Percentiles rank a stretch among this genome's conserved stretches.
Conservation (phyloP, 2,329 filamentous ascomycete species). For the Colletotrichum paranaense region DNA sequence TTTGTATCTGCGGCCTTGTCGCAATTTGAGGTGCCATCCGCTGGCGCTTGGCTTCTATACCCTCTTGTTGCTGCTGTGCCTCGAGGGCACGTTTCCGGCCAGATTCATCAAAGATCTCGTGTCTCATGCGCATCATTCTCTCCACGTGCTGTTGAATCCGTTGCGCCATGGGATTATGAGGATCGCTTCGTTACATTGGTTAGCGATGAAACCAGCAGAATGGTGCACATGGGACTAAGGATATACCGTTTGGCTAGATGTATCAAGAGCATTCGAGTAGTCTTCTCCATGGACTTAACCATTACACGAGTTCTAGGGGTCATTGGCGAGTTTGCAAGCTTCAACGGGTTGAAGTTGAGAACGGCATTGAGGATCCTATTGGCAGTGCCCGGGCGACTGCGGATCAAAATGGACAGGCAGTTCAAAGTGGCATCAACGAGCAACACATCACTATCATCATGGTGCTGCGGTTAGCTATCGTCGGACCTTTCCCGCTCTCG, state of each 20-base stretch:
- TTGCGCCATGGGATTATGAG: conserved; percentile 77
- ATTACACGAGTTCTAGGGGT: conserved; percentile 84
- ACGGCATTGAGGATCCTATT: conserved; percentile 88
- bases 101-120: conserved; percentile 83
- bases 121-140: conserved; percentile 80
- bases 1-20: conserved; percentile 54
- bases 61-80: conserved; percentile 73
- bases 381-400: conserved; percentile 82
- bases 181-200: conserved; percentile 68
- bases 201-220: conserved; percentile 32
- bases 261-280: conserved; percentile 83
- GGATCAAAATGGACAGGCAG: conserved; percentile 83
- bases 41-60: conserved; percentile 85
- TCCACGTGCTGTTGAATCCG: conserved; percentile 92
- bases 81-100: conserved; percentile 81
- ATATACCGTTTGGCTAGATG: conserved; percentile 83
- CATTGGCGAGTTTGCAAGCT: conserved; percentile 80
- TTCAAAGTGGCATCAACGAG: conserved; percentile 93
- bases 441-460: conserved; percentile 77
- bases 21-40: conserved; percentile 59
- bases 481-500: neutral
- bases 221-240: neutral
- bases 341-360: conserved; percentile 91
- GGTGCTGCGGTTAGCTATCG: conserved; percentile 24
- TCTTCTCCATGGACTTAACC: conserved; percentile 95